A percentile compares a stretch with the other conserved stretches of the same genome.
phyloP scores from a whole-genome alignment of 1,284 basidiomycete species.

The Trichosporon faecale region DNA sequence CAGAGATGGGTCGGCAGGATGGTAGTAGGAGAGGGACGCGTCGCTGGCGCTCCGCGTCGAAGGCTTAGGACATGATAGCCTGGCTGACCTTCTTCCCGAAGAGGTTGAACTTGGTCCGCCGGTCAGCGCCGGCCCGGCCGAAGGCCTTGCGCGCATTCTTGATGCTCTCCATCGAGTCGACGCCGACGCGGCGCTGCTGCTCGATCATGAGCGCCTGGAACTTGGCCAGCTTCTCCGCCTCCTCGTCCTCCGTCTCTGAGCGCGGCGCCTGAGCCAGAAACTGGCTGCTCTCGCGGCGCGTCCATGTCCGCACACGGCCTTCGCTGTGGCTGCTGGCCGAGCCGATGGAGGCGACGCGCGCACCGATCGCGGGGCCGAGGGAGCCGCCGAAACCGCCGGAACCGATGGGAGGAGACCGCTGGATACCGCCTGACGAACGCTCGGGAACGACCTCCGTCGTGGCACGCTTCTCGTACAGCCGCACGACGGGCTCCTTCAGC shows the following conservation, averaged over 20 bases:
- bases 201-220: constrained; percentile 42
- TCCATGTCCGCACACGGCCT: constrained; percentile 5
- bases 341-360: background rate
- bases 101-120: constrained; percentile 34
- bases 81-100: constrained; percentile 35
- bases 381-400: background rate
- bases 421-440: too few species aligned
- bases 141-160: constrained; percentile 18
- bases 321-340: background rate
- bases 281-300: constrained; percentile 11
- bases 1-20: too few species aligned
- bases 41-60: too few species aligned
- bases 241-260: constrained; percentile 16
- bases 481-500: constrained; percentile 5
- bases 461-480: background rate
- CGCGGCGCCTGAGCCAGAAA: background rate
- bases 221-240: constrained; percentile 35
- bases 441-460: background rate
- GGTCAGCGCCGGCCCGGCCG: constrained; percentile 15
- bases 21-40: too few species aligned
- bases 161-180: constrained; percentile 32
- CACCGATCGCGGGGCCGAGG: background rate
- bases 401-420: background rate
- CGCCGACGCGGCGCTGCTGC: constrained; percentile 36
- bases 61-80: constrained; percentile 22